Conservation (phyloP, 2,329 filamentous ascomycete genomes). For the Fusarium sp. region DNA sequence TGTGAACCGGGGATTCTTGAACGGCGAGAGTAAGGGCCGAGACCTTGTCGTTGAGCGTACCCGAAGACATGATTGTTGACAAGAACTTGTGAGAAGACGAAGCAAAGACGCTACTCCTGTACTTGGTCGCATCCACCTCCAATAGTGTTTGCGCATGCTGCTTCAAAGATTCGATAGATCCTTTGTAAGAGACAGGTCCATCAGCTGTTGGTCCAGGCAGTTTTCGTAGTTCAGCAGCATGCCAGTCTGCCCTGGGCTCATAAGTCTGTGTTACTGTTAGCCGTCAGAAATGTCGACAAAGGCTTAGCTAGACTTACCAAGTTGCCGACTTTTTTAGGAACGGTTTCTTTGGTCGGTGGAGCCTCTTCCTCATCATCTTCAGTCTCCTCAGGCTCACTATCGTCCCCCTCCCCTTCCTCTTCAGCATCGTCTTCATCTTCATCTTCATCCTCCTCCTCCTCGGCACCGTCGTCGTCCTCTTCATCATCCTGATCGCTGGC, state of each 20-base stretch:
- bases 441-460: slow-evolving; percentile 55
- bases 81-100: slow-evolving; percentile 96
- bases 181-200: slow-evolving; percentile 60
- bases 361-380: slow-evolving; percentile 47
- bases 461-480: slow-evolving; percentile 53
- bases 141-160: slow-evolving; percentile 82
- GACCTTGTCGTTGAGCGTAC: slow-evolving; percentile 96
- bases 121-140: slow-evolving; percentile 83
- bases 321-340: slow-evolving; percentile 50
- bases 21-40: slow-evolving; percentile 94
- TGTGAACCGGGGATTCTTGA: slow-evolving; percentile 97
- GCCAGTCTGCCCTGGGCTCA: slow-evolving; percentile 73
- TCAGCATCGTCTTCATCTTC: slow-evolving; percentile 52
- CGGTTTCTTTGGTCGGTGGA: slow-evolving; percentile 52
- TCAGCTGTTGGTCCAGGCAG: slow-evolving; percentile 64
- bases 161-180: slow-evolving; percentile 69
- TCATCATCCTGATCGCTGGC: slow-evolving; percentile 57
- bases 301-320: slow-evolving; percentile 52
- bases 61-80: slow-evolving; percentile 95
- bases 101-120: slow-evolving; percentile 80
- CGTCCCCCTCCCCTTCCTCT: slow-evolving; percentile 51
- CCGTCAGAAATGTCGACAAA: slow-evolving; percentile 45
- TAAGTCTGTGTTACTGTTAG: slow-evolving; percentile 65
- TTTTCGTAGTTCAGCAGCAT: slow-evolving; percentile 61
- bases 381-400: slow-evolving; percentile 45